phyloP scores from a whole-genome alignment of 768 basidiomycete species.

The Piloderma croceum region DNA sequence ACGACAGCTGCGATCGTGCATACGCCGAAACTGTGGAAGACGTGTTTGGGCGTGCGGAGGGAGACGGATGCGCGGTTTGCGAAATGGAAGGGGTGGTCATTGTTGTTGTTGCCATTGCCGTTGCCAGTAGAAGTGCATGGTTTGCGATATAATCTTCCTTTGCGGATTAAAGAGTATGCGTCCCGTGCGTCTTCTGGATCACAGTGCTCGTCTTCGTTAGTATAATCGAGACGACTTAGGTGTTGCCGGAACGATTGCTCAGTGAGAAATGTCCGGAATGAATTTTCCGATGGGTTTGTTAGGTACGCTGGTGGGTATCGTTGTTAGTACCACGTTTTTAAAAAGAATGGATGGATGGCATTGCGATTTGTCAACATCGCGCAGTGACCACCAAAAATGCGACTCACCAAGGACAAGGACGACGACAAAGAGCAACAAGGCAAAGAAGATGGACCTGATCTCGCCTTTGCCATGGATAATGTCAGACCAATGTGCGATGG shows the following conservation, averaged over 20 bases:
- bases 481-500: conserved; percentile 45
- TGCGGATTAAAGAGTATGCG: conserved; percentile 19
- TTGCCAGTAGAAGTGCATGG: too few species aligned
- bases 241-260: conserved; percentile 96
- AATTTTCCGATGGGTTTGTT: conserved; percentile 90
- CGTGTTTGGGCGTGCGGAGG: conserved; percentile 84
- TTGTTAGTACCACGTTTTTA: too few species aligned
- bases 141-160: too few species aligned
- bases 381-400: conserved; percentile 11
- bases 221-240: conserved; percentile 77
- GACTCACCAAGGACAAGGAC: conserved; percentile 66
- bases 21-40: conserved; percentile 81
- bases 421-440: conserved; percentile 63
- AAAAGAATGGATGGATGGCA: conserved; percentile 2
- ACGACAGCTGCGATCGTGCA: conserved; percentile 81
- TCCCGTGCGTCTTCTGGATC: conserved; percentile 23
- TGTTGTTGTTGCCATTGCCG: conserved; percentile 17
- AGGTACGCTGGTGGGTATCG: conserved; percentile 96
- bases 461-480: conserved; percentile 53
- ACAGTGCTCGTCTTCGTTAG: conserved; percentile 47
- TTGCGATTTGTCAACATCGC: conserved; percentile 3
- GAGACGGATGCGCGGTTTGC: conserved; percentile 89
- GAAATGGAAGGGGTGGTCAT: conserved; percentile 67
- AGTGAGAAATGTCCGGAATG: conserved; percentile 93
- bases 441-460: conserved; percentile 65